A percentile compares a stretch with the other conserved stretches of the same genome.
These are phyloP conservation scores for Flammula alnicola DNA, from an alignment of 1,284 basidiomycete genomes.

Conservation along the genomic window DNA sequence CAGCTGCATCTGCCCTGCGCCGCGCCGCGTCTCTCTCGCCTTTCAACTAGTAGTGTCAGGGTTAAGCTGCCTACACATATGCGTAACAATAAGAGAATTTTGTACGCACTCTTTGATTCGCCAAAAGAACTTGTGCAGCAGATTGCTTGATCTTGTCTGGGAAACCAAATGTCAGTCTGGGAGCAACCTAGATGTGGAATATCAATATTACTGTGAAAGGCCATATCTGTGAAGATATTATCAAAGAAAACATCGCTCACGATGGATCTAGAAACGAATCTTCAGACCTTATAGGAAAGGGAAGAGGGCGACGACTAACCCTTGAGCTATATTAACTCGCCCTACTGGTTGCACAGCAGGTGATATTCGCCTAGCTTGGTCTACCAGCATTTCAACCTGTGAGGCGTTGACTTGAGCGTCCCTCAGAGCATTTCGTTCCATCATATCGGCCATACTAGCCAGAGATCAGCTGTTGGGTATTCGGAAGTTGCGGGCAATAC, in stretches of 20 bases:
- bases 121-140: conserved; percentile 32
- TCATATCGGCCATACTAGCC: conserved; percentile 40
- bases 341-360: conserved; percentile 42
- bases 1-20: conserved; percentile 35
- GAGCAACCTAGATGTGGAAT: conserved; percentile 3
- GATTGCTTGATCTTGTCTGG: conserved; percentile 43
- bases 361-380: conserved; percentile 41
- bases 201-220: conserved; percentile 39
- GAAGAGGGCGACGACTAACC: conserved; percentile 30
- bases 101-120: conserved; percentile 32
- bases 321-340: conserved; percentile 41
- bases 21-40: conserved; percentile 35
- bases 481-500: conserved; percentile 14
- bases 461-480: background rate
- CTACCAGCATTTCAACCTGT: conserved; percentile 39
- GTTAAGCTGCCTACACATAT: too few species aligned
- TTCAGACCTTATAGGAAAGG: background rate
- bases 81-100: conserved; percentile 2
- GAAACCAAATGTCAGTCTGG: conserved; percentile 13
- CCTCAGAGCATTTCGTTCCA: conserved; percentile 44
- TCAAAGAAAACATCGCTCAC: conserved; percentile 48
- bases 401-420: conserved; percentile 37
- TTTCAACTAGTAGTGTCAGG: conserved; percentile 32
- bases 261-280: conserved; percentile 23
- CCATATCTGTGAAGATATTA: conserved; percentile 44